These are phyloP conservation scores for Colletotrichum sp. DNA, from an alignment of 2,329 filamentous ascomycete genomes.

Conservation along the genomic window DNA sequence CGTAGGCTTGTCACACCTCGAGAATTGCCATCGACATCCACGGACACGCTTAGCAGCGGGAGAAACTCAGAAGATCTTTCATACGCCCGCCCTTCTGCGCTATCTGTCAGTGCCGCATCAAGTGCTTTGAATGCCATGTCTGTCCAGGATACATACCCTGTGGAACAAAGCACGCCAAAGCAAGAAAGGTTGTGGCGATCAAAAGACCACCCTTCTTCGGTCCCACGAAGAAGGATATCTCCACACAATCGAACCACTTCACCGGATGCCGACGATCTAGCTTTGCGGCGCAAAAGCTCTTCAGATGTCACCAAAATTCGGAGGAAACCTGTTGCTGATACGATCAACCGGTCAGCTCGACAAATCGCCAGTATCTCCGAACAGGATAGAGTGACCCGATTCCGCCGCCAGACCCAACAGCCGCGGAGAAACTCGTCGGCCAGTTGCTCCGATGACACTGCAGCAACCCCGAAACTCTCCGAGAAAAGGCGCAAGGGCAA, in stretches of 20 bases:
- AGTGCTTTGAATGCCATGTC: slow-evolving; percentile 50
- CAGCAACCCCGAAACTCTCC: not conserved
- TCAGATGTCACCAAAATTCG: not conserved
- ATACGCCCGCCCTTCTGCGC: slow-evolving; percentile 43
- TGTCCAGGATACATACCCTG: slow-evolving; percentile 12
- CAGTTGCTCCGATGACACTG: not conserved
- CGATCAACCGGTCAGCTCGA: not conserved
- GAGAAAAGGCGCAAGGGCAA: slow-evolving; percentile 25
- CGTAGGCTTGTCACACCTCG: slow-evolving; percentile 51
- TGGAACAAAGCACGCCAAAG: slow-evolving; percentile 7
- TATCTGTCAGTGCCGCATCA: slow-evolving; percentile 62
- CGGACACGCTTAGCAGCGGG: slow-evolving; percentile 29
- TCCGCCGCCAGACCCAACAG: not conserved
- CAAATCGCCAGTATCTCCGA: not conserved
- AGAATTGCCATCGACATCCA: slow-evolving; percentile 32
- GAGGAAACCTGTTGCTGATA: slow-evolving; percentile 6
- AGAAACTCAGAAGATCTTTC: slow-evolving; percentile 46
- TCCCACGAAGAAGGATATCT: not conserved
- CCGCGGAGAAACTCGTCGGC: not conserved
- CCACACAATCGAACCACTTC: not conserved
- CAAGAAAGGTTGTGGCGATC: not conserved
- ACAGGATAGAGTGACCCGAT: not conserved
- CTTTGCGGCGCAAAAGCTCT: not conserved
- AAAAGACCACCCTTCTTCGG: not conserved
- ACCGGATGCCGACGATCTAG: slow-evolving; percentile 1